Evolutionary conservation across 2,329 filamentous ascomycete genomes (phyloP).

Genomic region (Nemania diffusa): DNA sequence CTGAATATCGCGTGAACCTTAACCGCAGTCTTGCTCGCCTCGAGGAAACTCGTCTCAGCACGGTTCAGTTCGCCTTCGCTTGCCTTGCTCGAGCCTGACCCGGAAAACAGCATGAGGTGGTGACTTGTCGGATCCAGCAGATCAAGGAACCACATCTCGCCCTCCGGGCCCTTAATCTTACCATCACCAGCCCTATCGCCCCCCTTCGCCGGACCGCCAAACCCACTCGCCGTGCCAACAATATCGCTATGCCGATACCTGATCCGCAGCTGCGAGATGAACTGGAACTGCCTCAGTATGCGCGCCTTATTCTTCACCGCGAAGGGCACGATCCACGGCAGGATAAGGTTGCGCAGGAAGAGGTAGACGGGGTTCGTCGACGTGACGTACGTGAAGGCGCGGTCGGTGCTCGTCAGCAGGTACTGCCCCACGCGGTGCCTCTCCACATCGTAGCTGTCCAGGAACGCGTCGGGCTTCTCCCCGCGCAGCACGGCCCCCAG

Average conservation of each 20-base stretch:
- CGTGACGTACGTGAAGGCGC: conserved; percentile 52
- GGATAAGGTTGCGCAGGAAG: conserved; percentile 53
- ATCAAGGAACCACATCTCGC: conserved; percentile 41
- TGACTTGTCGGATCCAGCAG: conserved; percentile 39
- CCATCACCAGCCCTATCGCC: conserved; percentile 59
- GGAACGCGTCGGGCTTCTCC: conserved; percentile 51
- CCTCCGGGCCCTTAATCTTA: conserved; percentile 34
- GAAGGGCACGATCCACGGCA: conserved; percentile 53
- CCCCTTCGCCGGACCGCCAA: conserved; percentile 53
- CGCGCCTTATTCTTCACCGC: conserved; percentile 41
- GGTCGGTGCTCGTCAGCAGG: conserved; percentile 55
- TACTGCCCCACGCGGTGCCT: conserved; percentile 58
- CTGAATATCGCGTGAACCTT: conserved; percentile 41
- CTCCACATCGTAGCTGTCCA: conserved; percentile 60
- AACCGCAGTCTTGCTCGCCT: conserved; percentile 21
- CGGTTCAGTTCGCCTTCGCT: conserved; percentile 36
- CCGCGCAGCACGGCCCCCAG: conserved; percentile 55
- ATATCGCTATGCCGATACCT: conserved; percentile 53
- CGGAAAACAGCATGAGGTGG: conserved; percentile 46
- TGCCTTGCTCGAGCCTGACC: conserved; percentile 24
- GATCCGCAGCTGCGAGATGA: conserved; percentile 55
- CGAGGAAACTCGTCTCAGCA: conserved; percentile 36
- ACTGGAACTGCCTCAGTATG: conserved; percentile 46
- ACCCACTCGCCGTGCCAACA: conserved; percentile 45
- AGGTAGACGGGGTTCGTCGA: conserved; percentile 51